Conservation (phyloP, 164 flowering plant species). For the Umbilicus rupestris region DNA sequence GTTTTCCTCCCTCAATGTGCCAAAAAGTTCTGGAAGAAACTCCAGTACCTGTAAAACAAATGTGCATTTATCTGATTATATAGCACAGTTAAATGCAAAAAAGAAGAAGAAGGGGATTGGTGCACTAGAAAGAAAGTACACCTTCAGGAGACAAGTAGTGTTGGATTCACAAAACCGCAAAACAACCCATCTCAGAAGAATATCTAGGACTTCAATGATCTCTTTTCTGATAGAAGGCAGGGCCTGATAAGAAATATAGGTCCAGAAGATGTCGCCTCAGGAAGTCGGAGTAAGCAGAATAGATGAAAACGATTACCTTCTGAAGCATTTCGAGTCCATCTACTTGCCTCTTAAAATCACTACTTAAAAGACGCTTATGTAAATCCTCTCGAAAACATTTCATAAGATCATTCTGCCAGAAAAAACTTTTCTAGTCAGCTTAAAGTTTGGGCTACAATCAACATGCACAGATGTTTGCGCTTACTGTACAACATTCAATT, state of each 20-base stretch:
- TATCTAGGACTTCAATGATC: slow-evolving; percentile 70
- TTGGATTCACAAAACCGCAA: slow-evolving; percentile 93
- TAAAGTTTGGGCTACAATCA: not conserved
- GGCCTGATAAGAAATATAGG: slow-evolving; percentile 32
- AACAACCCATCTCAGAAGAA: slow-evolving; percentile 87
- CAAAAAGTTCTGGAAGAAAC: slow-evolving; percentile 86
- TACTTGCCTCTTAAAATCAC: slow-evolving; percentile 91
- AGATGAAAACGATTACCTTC: slow-evolving; percentile 40
- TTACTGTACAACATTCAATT: not conserved
- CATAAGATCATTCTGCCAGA: slow-evolving; percentile 69
- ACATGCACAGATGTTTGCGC: not conserved
- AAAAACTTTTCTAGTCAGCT: slow-evolving; percentile 2
- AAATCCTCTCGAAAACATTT: slow-evolving; percentile 88
- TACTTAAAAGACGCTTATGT: slow-evolving; percentile 65
- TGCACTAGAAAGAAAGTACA: slow-evolving; percentile 14
- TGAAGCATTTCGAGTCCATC: slow-evolving; percentile 94
- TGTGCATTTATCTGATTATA: not conserved
- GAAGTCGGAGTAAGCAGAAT: not conserved
- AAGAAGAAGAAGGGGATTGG: not conserved
- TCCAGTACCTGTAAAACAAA: slow-evolving; percentile 58
- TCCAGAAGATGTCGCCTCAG: not conserved
- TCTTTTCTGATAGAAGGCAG: slow-evolving; percentile 72
- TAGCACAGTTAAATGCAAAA: not conserved
- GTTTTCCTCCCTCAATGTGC: slow-evolving; percentile 54
- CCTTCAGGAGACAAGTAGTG: slow-evolving; percentile 96